Evolutionary conservation across 805 yeast species (phyloP), one percentile per base, ranked within the genome.

Genomic region (Torulaspora microellipsoides): DNA sequence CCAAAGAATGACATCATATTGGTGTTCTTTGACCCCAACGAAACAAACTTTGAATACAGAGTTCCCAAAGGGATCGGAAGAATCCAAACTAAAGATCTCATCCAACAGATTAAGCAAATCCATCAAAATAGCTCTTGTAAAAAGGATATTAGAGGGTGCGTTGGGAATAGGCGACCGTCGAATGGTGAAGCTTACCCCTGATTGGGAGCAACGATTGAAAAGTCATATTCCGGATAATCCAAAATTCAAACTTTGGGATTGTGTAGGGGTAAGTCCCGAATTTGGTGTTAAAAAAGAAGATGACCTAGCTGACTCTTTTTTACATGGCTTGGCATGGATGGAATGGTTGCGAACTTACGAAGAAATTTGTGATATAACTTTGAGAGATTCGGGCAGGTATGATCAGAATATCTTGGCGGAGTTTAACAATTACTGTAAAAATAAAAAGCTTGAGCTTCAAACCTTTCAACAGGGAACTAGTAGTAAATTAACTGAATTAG

Each of bases 291-390:
- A 58, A 15, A 82, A 82, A 56, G 75, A 76, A 34, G 90, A 83
- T 56, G 90, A 83, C 57, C 63, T 82, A 43, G 75, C 80, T 8
- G 90, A 83, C 57, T 70, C 83, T 0, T 63, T 82, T n/a, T 62
- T 82, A 12, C 86, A 83, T 58, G 84, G 78, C 1, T 46, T 80
- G 2, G 69, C 76, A 0, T 75, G 77, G 70, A 40, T 67, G 11
- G 54, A 64, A 10, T 79, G 81, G 76, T 29, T 58, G 1, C 39
- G 34, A 14, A 43, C 48, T 15, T 60, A 53, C 30, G 47, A 51
- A 12, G 64, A 68, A 42, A 36, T 45, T 38, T 43, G 33, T 10
- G 45, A 37, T 11, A 46, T 46, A 14, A 25, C 40, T n/a, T 28
- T 38, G 36, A 30, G 32, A 36, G 34, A 48, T n/a, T 33, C 31